Base-by-base conservation (phyloP, 345 rosid species). In the Streptanthus diversifolius region DNA sequence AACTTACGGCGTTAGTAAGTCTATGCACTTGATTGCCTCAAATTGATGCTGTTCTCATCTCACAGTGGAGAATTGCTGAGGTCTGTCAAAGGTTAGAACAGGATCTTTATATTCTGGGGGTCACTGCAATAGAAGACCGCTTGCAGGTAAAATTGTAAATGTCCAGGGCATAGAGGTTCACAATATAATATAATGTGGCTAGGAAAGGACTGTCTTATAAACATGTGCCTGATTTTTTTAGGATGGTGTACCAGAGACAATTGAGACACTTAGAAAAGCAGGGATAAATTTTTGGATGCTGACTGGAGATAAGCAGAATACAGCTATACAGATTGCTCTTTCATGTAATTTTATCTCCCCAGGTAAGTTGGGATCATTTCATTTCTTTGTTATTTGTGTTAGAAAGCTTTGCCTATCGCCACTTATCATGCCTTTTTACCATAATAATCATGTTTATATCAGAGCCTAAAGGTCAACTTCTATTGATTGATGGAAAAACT, bases 211-310 rank as follows among this genome's bases (percentile, higher is more conserved):
- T 7, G 29, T 74, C 45, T 71, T 19, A 58, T 40, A n/a, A 8
- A 12, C n/a, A 58, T 21, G 32, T 72, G 29, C 75, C 63, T 70
- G 15, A 45, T 45, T 44, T 15, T 18, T 11, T 17, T 84, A 95
- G 99, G 98, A 95, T 84, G 99, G 97, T 72, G 99, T 95, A 44
- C 96, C 99, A 19, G 98, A 90, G 87, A 87, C 99, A 74, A 91
- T 91, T 54, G 90, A 88, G 71, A 81, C 93, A 30, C 93, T 92
- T 55, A 84, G 99, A 77, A 91, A 90, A 83, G 98, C 97, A 24
- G 98, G 99, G 67, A 91, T 91, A 71, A 87, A 91, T 80, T 95
- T 95, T 82, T 95, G 98, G 99, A 95, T 95, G 99, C 84, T 95
- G 76, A 91, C 99, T 0, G 99, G 99, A 57, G 98, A 95, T 80